Conservation (phyloP, 169 alveolate species). For the Eimeria acervulina region DNA sequence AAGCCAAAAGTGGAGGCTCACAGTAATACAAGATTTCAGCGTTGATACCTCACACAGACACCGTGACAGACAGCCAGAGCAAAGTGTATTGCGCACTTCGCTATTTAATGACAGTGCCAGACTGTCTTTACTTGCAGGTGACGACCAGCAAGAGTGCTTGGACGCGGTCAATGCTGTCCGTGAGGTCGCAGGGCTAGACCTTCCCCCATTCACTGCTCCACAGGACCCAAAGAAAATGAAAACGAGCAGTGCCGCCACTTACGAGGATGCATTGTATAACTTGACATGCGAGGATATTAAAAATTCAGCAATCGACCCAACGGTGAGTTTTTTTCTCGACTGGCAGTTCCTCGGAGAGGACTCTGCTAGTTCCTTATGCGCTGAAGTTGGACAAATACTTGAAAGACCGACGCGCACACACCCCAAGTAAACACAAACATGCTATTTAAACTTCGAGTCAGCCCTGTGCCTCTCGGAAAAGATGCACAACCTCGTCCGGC, state of each 20-base stretch:
- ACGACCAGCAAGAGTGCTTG: background rate
- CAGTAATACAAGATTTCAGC: background rate
- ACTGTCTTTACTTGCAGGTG: background rate
- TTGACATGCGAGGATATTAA: conserved; percentile 2
- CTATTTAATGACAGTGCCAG: background rate
- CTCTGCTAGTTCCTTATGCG: background rate
- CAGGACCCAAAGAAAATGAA: too few relatives aligned
- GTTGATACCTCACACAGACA: background rate
- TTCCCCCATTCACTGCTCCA: background rate
- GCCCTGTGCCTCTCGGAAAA: background rate
- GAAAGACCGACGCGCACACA: background rate
- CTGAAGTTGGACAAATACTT: background rate
- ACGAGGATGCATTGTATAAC: background rate
- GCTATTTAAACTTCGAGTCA: background rate
- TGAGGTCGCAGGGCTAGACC: background rate
- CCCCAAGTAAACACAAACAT: background rate
- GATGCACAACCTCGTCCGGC: background rate
- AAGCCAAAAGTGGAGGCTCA: conserved; percentile 29
- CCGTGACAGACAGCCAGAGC: background rate
- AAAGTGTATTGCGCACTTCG: too few relatives aligned
- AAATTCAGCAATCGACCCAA: conserved; percentile 22
- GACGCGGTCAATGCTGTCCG: conserved; percentile 64
- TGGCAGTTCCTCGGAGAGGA: background rate
- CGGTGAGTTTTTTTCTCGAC: background rate
- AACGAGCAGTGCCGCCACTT: background rate